phyloP scores from a whole-genome alignment of 202 grass and related monocot species.

The Musa balbisiana region DNA sequence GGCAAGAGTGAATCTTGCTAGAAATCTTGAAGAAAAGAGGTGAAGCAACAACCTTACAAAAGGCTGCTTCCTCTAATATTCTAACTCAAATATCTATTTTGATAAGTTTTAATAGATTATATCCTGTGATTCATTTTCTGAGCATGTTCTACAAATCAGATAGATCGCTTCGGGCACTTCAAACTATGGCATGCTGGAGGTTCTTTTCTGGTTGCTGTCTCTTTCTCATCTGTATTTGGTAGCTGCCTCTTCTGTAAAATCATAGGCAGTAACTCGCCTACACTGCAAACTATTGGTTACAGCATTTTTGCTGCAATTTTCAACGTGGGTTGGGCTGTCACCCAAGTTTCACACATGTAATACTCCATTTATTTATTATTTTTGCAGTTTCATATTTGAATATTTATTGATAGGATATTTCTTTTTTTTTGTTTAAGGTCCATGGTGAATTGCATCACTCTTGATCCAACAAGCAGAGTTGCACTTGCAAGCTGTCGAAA shows the following conservation, averaged over 20 bases:
- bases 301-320: slow-evolving; percentile 93
- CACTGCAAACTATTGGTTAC: slow-evolving; percentile 85
- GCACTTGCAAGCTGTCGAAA: slow-evolving; percentile 94
- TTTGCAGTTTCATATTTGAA: neutral
- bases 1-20: neutral
- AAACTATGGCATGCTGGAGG: slow-evolving; percentile 98
- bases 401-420: slow-evolving; percentile 7
- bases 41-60: neutral
- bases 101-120: slow-evolving; percentile 3
- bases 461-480: slow-evolving; percentile 86
- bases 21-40: neutral
- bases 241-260: slow-evolving; percentile 77
- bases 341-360: slow-evolving; percentile 99
- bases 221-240: slow-evolving; percentile 99
- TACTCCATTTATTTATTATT: slow-evolving; percentile 3
- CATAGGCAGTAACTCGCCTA: slow-evolving; percentile 47
- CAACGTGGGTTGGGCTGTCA: slow-evolving; percentile 94
- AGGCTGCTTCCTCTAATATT: neutral
- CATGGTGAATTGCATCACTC: slow-evolving; percentile 99
- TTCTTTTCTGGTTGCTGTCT: slow-evolving; percentile 83
- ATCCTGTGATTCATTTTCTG: neutral
- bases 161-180: slow-evolving; percentile 93
- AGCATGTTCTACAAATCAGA: slow-evolving; percentile 36
- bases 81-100: slow-evolving; percentile 4
- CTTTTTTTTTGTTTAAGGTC: slow-evolving; percentile 47